These are phyloP conservation scores for Coleophoma crateriformis DNA, from an alignment of 2,329 filamentous ascomycete genomes.

Conservation along the genomic window DNA sequence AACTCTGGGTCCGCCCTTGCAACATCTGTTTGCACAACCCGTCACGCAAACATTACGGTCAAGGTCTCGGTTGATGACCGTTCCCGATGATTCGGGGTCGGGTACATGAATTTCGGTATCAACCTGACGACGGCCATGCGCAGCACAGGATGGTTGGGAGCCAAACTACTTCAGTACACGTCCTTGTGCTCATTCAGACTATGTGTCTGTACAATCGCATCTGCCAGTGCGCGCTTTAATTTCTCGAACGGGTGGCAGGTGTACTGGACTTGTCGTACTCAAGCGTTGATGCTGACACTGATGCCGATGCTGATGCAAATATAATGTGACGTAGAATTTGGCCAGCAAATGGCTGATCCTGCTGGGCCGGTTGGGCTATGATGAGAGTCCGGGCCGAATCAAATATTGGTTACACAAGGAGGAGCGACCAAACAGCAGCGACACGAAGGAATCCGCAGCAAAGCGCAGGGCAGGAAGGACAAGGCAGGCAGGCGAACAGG, in stretches of 20 bases:
- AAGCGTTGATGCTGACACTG: conserved; percentile 3
- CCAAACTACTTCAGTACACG: too few relatives aligned
- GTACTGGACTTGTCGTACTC: conserved; percentile 1
- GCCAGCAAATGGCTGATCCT: conserved; percentile 12
- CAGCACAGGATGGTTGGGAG: conserved; percentile 1
- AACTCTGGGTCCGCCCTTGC: neutral
- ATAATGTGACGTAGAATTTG: conserved; percentile 14
- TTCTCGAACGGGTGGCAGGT: too few relatives aligned
- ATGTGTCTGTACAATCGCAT: too few relatives aligned
- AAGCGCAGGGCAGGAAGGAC: too few relatives aligned
- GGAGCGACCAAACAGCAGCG: neutral
- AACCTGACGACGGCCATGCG: conserved; percentile 7
- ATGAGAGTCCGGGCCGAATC: conserved; percentile 9
- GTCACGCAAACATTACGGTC: conserved; percentile 2
- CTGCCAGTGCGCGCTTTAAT: too few relatives aligned
- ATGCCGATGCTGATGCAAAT: conserved; percentile 4
- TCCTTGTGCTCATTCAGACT: too few relatives aligned
- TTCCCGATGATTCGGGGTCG: conserved; percentile 13
- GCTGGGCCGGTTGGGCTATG: conserved; percentile 1
- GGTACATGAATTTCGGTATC: conserved; percentile 13
- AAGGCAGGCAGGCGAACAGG: too few relatives aligned
- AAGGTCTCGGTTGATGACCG: conserved; percentile 12
- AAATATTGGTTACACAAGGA: conserved; percentile 13
- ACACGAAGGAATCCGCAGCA: too few relatives aligned
- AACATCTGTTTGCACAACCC: conserved; percentile 13